These are phyloP conservation scores for Arabidopsis thaliana DNA, from an alignment of 345 rosid genomes.

Conservation along the genomic window DNA sequence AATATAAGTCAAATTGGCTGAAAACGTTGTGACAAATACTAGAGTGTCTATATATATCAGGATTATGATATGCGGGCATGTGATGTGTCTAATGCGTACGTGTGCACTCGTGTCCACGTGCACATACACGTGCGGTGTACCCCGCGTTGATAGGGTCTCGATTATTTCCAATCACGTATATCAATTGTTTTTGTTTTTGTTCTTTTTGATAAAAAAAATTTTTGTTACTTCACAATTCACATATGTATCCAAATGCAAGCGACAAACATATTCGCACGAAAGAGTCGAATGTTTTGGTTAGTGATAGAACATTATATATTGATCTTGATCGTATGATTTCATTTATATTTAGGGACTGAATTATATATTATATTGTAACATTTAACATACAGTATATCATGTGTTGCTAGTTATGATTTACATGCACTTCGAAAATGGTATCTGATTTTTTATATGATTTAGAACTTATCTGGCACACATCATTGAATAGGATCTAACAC, in stretches of 20 bases:
- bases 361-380: neutral
- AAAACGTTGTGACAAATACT: constrained; percentile 33
- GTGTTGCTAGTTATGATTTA: neutral
- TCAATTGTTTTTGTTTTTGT: neutral
- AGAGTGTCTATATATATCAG: neutral
- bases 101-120: constrained; percentile 41
- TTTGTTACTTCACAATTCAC: neutral
- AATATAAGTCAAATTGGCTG: constrained; percentile 14
- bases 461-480: neutral
- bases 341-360: neutral
- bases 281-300: constrained; percentile 11
- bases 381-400: neutral
- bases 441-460: neutral
- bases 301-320: constrained; percentile 1
- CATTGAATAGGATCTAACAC: neutral
- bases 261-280: constrained; percentile 32
- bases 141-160: constrained; percentile 27
- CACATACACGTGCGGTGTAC: constrained; percentile 43
- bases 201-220: too few species aligned
- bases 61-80: constrained; percentile 34
- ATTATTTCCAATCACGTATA: constrained; percentile 21
- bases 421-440: neutral
- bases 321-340: neutral
- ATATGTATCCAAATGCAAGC: constrained; percentile 2
- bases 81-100: constrained; percentile 44